Conservation (phyloP, 352 stramenopile genomes). For the Globisporangium spinosum region DNA sequence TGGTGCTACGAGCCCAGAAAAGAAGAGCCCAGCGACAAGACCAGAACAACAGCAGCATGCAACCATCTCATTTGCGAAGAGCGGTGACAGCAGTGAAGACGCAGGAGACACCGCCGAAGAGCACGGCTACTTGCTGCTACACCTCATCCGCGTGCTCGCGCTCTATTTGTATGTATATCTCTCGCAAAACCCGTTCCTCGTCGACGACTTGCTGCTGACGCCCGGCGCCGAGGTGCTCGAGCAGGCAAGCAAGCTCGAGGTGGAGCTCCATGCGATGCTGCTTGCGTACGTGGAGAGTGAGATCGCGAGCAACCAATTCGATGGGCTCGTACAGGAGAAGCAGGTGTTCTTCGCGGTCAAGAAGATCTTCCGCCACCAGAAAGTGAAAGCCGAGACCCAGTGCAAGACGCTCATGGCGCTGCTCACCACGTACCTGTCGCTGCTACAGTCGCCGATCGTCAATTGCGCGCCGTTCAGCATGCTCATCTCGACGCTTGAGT, state of each 20-base stretch:
- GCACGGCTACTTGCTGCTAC: conserved; percentile 35
- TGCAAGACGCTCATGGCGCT: conserved; percentile 39
- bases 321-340: conserved; percentile 55
- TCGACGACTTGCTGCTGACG: conserved; percentile 36
- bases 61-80: conserved; percentile 3
- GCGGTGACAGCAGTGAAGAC: not conserved
- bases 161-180: conserved; percentile 61
- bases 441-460: conserved; percentile 47
- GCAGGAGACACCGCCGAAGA: conserved; percentile 17
- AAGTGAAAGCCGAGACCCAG: conserved; percentile 27
- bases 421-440: conserved; percentile 40
- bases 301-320: conserved; percentile 56
- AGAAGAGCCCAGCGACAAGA: not conserved
- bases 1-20: not conserved
- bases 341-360: conserved; percentile 46
- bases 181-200: conserved; percentile 31
- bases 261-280: conserved; percentile 40
- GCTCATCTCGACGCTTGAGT: conserved; percentile 62
- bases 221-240: conserved; percentile 17
- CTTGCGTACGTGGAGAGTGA: conserved; percentile 41
- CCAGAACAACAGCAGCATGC: conserved; percentile 3
- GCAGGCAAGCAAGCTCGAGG: conserved; percentile 18
- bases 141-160: conserved; percentile 59
- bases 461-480: conserved; percentile 43
- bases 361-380: conserved; percentile 48